Evolutionary conservation across 768 basidiomycete genomes (phyloP), one percentile per base, ranked within the genome.

Genomic region (Suillus alpinus): DNA sequence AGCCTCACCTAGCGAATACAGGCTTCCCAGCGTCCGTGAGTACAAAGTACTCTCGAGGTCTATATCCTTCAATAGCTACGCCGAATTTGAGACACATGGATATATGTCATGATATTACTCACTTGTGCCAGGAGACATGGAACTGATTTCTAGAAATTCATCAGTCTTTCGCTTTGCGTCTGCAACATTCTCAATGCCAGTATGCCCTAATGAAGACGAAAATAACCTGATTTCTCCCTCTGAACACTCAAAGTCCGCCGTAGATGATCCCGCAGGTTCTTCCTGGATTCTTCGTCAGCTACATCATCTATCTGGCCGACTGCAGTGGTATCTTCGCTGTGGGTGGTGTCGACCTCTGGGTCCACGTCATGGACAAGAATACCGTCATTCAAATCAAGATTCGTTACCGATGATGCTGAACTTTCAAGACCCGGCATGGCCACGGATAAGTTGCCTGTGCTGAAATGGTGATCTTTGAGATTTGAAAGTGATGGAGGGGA

Each of bases 21-120:
- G 95, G 95, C 74, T 99, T 98, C 32, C 97, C 97, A 34, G 97
- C 97, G 63, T 95, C 87, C 0, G 95, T 98, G 20, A 98, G 81
- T 16, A 98, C 84, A 69, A 92, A 97, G 73, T 98, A 99, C 69
- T 93, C 86, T 57, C 95, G 81, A 26, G 83, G 84, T 56, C 80
- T 76, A 37, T 55, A 39, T 55, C 23, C 52, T 55, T 55, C 52
- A 26, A 55, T 36, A 26, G 23, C 52, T 55, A 16, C 23, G 9
- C 20, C 52, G 26, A 37, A 55, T 55, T 37, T 55, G 20, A 55
- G 52, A 26, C 23, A 23, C 23, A 26, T 37, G 10, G 23, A 23
- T 26, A 26, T 55, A 20, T 55, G 9, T 55, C 36, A 26, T 55
- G 3, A 13, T 18, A 26, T 37, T 55, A 39, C 67, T 63, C 66